These are phyloP conservation scores for Artemisia tridentata DNA, from an alignment of 129 eudicot species.

Conservation along the genomic window DNA sequence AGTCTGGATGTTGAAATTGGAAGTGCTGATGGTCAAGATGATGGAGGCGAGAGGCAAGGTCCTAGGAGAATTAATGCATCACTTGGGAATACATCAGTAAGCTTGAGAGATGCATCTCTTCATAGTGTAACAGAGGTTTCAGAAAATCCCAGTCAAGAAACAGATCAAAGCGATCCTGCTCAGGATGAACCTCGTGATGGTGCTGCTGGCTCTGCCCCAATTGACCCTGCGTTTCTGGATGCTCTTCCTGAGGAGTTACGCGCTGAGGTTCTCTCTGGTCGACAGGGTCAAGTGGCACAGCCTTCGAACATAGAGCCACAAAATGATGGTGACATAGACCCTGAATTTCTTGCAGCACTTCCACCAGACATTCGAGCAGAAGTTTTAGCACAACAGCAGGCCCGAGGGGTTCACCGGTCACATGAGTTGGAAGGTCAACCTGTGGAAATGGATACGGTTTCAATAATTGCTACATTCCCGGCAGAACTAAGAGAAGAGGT, in stretches of 20 bases:
- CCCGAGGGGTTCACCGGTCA: slow-evolving; percentile 79
- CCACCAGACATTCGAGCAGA: slow-evolving; percentile 98
- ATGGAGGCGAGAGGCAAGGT: slow-evolving; percentile 55
- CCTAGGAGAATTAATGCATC: slow-evolving; percentile 60
- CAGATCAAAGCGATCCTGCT: slow-evolving; percentile 57
- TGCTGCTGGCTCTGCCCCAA: slow-evolving; percentile 47
- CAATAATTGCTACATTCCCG: slow-evolving; percentile 97
- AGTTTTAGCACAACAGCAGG: slow-evolving; percentile 94
- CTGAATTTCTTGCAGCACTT: slow-evolving; percentile 97
- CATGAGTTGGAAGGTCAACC: slow-evolving; percentile 98
- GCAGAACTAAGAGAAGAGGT: slow-evolving; percentile 97
- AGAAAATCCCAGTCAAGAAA: slow-evolving; percentile 72
- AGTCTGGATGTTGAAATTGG: slow-evolving; percentile 99
- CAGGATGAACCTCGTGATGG: slow-evolving; percentile 55
- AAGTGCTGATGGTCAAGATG: slow-evolving; percentile 99
- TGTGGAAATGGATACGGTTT: slow-evolving; percentile 96
- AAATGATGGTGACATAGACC: slow-evolving; percentile 86
- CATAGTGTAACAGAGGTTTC: slow-evolving; percentile 83
- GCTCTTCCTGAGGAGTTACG: slow-evolving; percentile 99
- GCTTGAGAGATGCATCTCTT: slow-evolving; percentile 68
- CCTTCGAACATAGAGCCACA: slow-evolving; percentile 73
- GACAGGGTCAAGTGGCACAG: slow-evolving; percentile 65
- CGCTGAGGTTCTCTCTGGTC: slow-evolving; percentile 92
- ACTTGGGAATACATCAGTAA: slow-evolving; percentile 37
- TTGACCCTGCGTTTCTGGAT: slow-evolving; percentile 94